Evolutionary conservation across 768 basidiomycete genomes (phyloP), one percentile per base, ranked within the genome.

Genomic region (Mycena floridula): DNA sequence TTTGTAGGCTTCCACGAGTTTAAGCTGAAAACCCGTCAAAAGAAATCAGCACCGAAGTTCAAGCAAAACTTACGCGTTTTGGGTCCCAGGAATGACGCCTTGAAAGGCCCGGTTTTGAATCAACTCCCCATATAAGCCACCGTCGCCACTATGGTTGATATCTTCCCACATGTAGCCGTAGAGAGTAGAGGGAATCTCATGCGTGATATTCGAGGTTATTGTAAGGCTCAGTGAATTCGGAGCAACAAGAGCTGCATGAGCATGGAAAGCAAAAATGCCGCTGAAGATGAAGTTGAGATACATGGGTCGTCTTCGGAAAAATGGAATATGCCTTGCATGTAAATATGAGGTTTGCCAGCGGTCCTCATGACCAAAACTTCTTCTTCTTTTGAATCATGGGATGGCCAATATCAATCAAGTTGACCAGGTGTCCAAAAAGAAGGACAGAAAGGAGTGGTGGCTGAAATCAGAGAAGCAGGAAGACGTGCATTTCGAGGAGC

Each of bases 101-200:
- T 81, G 80, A 55, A 81, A 79, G 3, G 80, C 78, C 16, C 79
- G 64, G 52, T 82, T 81, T 52, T 76, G 77, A 4, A 81, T 59
- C 20, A 79, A 51, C 25, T 22, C 23, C 18, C 64, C 68, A 53
- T 71, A 70, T 27, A 71, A 50, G 7, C 69, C 69, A 32, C 65
- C 66, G 47, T 70, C 69, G 43, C 65, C 64, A 46, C 65, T 67
- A 26, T 11, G 42, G 24, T 13, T n/a, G 9, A 25, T 32, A 15
- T 22, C 64, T 58, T 63, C 63, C 63, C 63, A 67, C 63, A 63
- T 64, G 40, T 60, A 63, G 9, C 62, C 61, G 52, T 60, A 63
- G 1, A 65, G 50, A 2, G 63, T 65, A 13, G 56, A 43, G 11
- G 63, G 57, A 36, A 66, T 61, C 32, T 50, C 51, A 44, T 62